Conservation (phyloP, 2,329 filamentous ascomycete species). For the Pseudonectria buxi region DNA sequence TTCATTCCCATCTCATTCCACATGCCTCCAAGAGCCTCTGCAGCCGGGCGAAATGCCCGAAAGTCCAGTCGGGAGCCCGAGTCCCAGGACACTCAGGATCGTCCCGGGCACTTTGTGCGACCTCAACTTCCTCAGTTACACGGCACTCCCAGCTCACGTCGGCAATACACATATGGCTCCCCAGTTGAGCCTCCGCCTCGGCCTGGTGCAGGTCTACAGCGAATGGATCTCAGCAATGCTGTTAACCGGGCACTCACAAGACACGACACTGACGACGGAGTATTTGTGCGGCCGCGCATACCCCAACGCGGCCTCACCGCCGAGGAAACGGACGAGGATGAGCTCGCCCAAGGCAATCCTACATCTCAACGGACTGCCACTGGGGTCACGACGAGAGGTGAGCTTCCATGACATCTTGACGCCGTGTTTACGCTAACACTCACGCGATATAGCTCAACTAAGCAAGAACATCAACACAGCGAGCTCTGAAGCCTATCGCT, state of each 20-base stretch:
- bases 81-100: conserved; percentile 3
- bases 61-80: conserved; percentile 16
- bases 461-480: conserved; percentile 6
- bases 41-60: conserved; percentile 13
- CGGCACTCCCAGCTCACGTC: conserved; percentile 29
- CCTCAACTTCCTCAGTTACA: conserved; percentile 17
- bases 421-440: no score
- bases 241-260: conserved; percentile 22
- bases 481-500: background rate
- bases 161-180: conserved; percentile 34
- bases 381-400: background rate
- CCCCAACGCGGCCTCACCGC: conserved; percentile 2
- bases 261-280: conserved; percentile 10
- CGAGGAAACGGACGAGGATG: conserved; percentile 14
- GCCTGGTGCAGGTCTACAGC: conserved; percentile 14
- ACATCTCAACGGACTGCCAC: background rate
- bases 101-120: conserved; percentile 7
- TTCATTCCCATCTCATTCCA: background rate
- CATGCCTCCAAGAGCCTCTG: conserved; percentile 18
- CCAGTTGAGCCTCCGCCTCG: conserved; percentile 27
- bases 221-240: conserved; percentile 23
- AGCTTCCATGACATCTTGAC: background rate
- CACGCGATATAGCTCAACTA: background rate
- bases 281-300: conserved; percentile 10
- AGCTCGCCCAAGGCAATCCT: conserved; percentile 8